Percentiles rank a stretch among this genome's conserved stretches.
These are phyloP conservation scores for Apiospora hydei DNA, from an alignment of 2,329 filamentous ascomycete species.

Conservation along the genomic window DNA sequence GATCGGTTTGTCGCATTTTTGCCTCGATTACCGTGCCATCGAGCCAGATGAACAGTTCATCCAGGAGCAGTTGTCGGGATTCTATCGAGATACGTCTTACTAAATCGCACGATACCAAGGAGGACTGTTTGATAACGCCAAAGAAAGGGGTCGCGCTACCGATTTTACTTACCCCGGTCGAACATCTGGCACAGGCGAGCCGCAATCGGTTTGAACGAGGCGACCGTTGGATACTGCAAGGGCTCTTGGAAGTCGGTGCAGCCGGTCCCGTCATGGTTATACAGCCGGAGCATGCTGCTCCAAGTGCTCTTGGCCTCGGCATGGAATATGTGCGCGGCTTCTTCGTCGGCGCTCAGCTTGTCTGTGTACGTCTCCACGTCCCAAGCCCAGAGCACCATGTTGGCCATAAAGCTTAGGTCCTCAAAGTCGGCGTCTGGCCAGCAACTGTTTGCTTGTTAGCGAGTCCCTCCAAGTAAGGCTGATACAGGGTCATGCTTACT, in stretches of 20 bases:
- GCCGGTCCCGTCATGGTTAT: not conserved
- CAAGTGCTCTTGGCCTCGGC: not conserved
- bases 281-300: not conserved
- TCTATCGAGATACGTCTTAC: not conserved
- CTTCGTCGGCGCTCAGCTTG: not conserved
- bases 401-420: not conserved
- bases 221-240: not conserved
- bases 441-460: not conserved
- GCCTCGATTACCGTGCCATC: slow-evolving; percentile 8
- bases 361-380: slow-evolving; percentile 1
- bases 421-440: slow-evolving; percentile 4
- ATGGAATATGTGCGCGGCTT: not conserved
- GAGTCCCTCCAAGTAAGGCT: not conserved
- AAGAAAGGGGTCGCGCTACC: not conserved
- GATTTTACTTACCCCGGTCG: not conserved
- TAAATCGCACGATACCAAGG: no score
- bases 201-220: slow-evolving; percentile 6
- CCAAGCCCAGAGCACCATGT: slow-evolving; percentile 1
- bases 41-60: slow-evolving; percentile 15
- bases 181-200: not conserved
- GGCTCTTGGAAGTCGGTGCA: no score
- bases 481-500: not conserved
- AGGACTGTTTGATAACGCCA: not conserved
- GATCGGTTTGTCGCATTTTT: not conserved
- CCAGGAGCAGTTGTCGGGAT: not conserved